Evolutionary conservation across 139 green algal species (phyloP).

Genomic region (Yamagishiella unicocca): DNA sequence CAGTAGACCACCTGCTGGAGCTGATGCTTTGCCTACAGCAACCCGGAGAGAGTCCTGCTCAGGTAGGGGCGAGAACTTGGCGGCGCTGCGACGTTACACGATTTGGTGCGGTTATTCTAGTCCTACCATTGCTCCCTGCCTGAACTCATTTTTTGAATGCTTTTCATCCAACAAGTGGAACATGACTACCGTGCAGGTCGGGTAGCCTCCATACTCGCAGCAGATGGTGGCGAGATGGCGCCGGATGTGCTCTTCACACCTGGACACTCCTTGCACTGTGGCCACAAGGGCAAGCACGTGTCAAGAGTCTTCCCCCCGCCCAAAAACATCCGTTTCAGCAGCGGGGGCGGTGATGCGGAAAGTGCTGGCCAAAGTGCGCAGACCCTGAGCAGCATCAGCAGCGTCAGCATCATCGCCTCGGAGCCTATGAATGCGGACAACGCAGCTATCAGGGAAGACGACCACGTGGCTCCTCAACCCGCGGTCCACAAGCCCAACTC

Average conservation of each 20-base stretch:
- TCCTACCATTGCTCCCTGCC: not conserved
- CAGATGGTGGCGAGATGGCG: not conserved
- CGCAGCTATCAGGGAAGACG: too few relatives aligned
- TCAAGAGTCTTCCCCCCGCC: not conserved
- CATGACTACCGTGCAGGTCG: not conserved
- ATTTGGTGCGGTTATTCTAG: not conserved
- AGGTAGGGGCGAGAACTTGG: not conserved
- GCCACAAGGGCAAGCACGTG: not conserved
- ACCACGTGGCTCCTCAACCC: too few relatives aligned
- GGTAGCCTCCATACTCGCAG: not conserved
- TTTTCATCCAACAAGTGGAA: not conserved
- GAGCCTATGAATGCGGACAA: not conserved
- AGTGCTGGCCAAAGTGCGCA: not conserved
- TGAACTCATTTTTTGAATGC: too few relatives aligned
- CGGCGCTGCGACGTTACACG: too few relatives aligned
- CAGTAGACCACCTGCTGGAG: too few relatives aligned
- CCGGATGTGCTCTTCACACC: not conserved
- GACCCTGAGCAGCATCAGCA: constrained; percentile 24
- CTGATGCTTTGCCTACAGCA: too few relatives aligned
- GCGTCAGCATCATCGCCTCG: constrained; percentile 16
- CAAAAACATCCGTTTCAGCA: not conserved
- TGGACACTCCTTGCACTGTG: not conserved
- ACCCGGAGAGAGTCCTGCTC: too few relatives aligned
- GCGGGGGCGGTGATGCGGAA: not conserved
- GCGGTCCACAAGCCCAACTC: too few relatives aligned